Base-by-base conservation (phyloP, 192 early-diverging fungal species). In the Chytriomyces sp. region DNA sequence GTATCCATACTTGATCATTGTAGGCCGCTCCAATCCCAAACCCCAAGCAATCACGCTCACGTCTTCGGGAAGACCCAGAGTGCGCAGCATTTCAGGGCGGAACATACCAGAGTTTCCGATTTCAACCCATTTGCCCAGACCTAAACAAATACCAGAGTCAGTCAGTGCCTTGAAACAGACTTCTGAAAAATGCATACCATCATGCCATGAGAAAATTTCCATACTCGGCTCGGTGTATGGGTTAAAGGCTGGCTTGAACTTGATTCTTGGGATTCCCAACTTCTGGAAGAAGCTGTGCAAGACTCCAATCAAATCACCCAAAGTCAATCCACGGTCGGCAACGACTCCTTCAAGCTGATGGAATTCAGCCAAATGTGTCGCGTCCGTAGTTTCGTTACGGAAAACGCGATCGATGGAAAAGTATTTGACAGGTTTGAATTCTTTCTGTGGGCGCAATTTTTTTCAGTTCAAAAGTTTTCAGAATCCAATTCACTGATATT, bases 171-270 rank as follows among this genome's bases (percentile, higher is more conserved):
- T 64, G 3, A 71, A 64, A 67, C 45, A 70, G 45, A 18, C 49
- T 45, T n/a, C n/a, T n/a, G n/a, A n/a, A 50, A n/a, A n/a, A n/a
- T n/a, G n/a, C n/a, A n/a, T n/a, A 77, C 83, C 90, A 53, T 91
- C 90, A 81, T 98, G 97, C 89, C 93, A 99, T 57, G 96, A 93
- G 85, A 99, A 99, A 78, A 99, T 98, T 81, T 99, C 98, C 95
- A 99, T 94, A 76, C 91, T 93, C 47, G 98, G 98, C 83, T 99
- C 98, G 53, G 98, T 99, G 90, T 99, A 99, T 63, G 98, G 98
- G 84, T 99, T 99, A 87, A 96, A 99, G 5, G 98, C 95, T 64
- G 98, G 98, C 91, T 99, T 99, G 92, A 98, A 99, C 70, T 95
- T 92, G 65, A 99, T 91, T 77, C 93, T 94, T 44, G 84, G 67